A percentile compares a stretch with the other conserved stretches of the same genome.
These are phyloP conservation scores for Furculomyces boomerangus DNA, from an alignment of 371 early-diverging fungal genomes.

Conservation along the genomic window DNA sequence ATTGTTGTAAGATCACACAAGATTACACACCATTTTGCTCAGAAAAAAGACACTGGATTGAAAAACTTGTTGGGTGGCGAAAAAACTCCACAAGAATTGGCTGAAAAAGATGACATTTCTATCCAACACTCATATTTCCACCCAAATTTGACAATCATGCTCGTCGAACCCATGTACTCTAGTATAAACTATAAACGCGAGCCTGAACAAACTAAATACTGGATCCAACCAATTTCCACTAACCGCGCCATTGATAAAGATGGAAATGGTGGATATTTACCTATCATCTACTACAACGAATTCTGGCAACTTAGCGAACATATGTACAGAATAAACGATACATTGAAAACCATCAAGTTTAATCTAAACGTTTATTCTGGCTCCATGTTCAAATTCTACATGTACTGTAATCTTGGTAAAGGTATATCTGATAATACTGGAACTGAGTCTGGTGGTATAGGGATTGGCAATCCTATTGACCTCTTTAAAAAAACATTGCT, in stretches of 20 bases:
- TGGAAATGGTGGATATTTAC: conserved; percentile 31
- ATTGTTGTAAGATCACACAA: neutral
- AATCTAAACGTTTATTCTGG: conserved; percentile 44
- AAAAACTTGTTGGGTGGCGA: neutral
- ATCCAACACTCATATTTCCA: conserved; percentile 40
- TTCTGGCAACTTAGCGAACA: conserved; percentile 58
- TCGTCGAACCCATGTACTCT: conserved; percentile 30
- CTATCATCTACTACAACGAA: conserved; percentile 59
- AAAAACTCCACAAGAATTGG: neutral
- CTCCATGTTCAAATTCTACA: conserved; percentile 55
- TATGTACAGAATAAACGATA: conserved; percentile 3
- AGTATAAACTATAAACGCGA: conserved; percentile 27
- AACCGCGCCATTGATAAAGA: conserved; percentile 14
- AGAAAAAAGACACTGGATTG: neutral
- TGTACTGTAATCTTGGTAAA: conserved; percentile 38
- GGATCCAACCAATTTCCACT: conserved; percentile 27
- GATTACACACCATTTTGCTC: neutral
- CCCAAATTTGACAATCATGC: conserved; percentile 54
- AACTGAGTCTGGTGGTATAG: conserved; percentile 43
- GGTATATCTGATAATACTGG: conserved; percentile 40
- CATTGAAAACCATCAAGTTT: conserved; percentile 33
- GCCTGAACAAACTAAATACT: conserved; percentile 30
- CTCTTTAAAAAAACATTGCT: conserved; percentile 56
- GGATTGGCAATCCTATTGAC: conserved; percentile 35
- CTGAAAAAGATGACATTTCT: too few species aligned